Conservation (phyloP, 306 rosid species). For the Nissolia schottii region DNA sequence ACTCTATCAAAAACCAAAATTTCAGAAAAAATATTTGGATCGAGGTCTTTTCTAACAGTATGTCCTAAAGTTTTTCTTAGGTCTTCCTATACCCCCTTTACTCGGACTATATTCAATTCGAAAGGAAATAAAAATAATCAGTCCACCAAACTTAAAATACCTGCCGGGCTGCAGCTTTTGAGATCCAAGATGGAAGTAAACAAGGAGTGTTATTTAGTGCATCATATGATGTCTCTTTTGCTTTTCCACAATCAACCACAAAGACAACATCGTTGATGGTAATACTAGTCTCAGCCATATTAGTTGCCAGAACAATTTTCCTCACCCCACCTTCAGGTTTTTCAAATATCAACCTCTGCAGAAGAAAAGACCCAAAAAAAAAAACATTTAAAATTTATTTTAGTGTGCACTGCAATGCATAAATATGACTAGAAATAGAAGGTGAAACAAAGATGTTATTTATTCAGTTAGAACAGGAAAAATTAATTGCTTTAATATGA, state of each 20-base stretch:
- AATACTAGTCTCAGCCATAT: slow-evolving; percentile 97
- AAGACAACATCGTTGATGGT: slow-evolving; percentile 91
- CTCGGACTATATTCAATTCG: background rate
- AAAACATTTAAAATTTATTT: slow-evolving; percentile 12
- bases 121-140: background rate
- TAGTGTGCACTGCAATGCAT: background rate
- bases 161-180: slow-evolving; percentile 93
- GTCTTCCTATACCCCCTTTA: slow-evolving; percentile 14
- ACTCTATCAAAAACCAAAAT: slow-evolving; percentile 9
- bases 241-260: slow-evolving; percentile 95
- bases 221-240: slow-evolving; percentile 97
- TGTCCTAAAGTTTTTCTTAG: background rate
- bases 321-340: slow-evolving; percentile 78
- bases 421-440: background rate
- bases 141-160: slow-evolving; percentile 40
- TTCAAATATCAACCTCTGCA: slow-evolving; percentile 89
- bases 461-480: background rate
- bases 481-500: background rate
- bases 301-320: slow-evolving; percentile 92
- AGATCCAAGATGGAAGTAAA: slow-evolving; percentile 97
- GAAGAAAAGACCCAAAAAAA: slow-evolving; percentile 7
- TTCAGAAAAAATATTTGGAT: slow-evolving; percentile 4
- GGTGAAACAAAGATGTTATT: slow-evolving; percentile 6
- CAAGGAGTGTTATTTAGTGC: slow-evolving; percentile 98
- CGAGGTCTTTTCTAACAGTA: background rate